phyloP scores from a whole-genome alignment of 257 asterid genomes.

The Ehretia macrophylla region DNA sequence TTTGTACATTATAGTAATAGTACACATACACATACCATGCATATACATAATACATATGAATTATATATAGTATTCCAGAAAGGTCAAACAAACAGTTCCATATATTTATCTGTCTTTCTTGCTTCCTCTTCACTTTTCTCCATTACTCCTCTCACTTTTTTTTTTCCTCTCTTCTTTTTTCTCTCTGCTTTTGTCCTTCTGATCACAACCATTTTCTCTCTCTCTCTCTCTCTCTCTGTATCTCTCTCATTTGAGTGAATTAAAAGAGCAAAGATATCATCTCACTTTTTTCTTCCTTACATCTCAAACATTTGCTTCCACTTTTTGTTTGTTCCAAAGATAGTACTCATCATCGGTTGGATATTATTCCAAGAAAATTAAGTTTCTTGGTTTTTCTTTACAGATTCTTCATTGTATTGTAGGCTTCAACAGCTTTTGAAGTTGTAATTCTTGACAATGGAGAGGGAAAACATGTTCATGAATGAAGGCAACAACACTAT shows the following conservation, averaged over 20 bases:
- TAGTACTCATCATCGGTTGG: constrained; percentile 2
- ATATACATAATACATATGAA: not conserved
- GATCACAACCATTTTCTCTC: not conserved
- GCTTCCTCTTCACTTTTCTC: constrained; percentile 52
- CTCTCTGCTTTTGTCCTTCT: not conserved
- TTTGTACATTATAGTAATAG: no score
- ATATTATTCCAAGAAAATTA: constrained; percentile 1
- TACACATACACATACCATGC: no score
- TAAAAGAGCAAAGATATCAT: constrained; percentile 16
- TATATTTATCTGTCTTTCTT: constrained; percentile 29
- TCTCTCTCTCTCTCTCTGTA: not conserved
- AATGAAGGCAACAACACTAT: constrained; percentile 13
- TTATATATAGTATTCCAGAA: no score
- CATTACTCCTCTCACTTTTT: constrained; percentile 6
- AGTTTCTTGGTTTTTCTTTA: not conserved
- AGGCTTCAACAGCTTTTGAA: no score
- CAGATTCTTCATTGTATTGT: not conserved
- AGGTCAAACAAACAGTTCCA: constrained; percentile 45
- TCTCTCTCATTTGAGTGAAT: constrained; percentile 7
- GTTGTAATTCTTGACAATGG: constrained; percentile 27
- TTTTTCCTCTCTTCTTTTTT: no score
- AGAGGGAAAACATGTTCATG: constrained; percentile 29
- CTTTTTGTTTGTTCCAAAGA: constrained; percentile 24
- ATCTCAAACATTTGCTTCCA: constrained; percentile 6
- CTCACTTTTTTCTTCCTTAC: constrained; percentile 9